These are phyloP conservation scores for Daedaleopsis nitida DNA, from an alignment of 768 basidiomycete species.

Conservation along the genomic window DNA sequence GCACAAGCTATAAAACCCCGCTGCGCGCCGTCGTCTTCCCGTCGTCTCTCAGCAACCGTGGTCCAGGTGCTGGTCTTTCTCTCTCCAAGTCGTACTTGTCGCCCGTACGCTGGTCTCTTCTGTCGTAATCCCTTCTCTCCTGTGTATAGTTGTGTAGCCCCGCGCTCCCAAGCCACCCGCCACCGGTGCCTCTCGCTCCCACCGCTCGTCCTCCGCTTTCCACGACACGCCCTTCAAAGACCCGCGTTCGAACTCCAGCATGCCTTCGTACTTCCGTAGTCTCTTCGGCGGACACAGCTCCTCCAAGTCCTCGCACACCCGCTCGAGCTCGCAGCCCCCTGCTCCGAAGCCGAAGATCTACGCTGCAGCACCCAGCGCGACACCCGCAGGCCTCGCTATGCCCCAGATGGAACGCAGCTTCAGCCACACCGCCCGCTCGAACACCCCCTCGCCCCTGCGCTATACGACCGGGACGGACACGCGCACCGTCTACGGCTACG, in stretches of 20 bases:
- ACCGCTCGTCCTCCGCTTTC: slow-evolving; percentile 4
- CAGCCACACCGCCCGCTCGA: slow-evolving; percentile 42
- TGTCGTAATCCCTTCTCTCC: slow-evolving; percentile 3
- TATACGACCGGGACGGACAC: slow-evolving; percentile 31
- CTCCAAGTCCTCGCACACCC: slow-evolving; percentile 43
- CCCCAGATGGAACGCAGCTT: slow-evolving; percentile 39
- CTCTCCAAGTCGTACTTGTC: background rate
- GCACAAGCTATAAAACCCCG: slow-evolving; percentile 11
- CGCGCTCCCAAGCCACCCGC: background rate
- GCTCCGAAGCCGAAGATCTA: slow-evolving; percentile 21
- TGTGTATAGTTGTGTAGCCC: slow-evolving; percentile 14
- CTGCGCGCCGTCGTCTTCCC: slow-evolving; percentile 16
- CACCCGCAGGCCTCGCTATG: slow-evolving; percentile 21
- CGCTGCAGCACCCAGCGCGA: slow-evolving; percentile 19
- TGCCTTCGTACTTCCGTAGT: slow-evolving; percentile 55
- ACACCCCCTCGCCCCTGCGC: slow-evolving; percentile 39
- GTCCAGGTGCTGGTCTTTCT: slow-evolving; percentile 9
- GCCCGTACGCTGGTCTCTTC: slow-evolving; percentile 9
- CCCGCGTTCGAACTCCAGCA: slow-evolving; percentile 24
- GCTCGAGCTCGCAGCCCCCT: slow-evolving; percentile 40
- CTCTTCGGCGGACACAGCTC: slow-evolving; percentile 41
- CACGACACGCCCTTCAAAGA: background rate
- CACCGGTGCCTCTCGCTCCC: background rate
- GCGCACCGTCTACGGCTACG: slow-evolving; percentile 32
- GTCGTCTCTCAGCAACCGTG: slow-evolving; percentile 17